Evolutionary conservation across 2,329 filamentous ascomycete species (phyloP).

Genomic region (Xylaria sp.): DNA sequence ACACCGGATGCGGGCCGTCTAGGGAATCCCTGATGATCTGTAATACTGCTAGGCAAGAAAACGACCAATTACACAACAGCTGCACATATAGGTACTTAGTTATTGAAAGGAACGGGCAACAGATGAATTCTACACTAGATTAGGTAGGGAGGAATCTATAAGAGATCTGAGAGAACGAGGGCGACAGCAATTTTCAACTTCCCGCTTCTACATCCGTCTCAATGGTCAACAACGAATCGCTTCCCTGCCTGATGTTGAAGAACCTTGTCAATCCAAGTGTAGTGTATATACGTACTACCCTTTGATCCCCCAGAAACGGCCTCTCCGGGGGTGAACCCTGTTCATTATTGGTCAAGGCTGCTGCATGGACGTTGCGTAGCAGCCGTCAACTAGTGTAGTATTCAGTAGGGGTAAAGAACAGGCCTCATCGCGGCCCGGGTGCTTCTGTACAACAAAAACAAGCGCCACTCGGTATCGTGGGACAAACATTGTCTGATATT

Average conservation of each 20-base stretch:
- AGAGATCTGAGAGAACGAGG: slow-evolving; percentile 10
- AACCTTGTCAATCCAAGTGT: neutral
- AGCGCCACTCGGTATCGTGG: neutral
- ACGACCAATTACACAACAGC: slow-evolving; percentile 17
- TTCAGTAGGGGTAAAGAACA: too few species aligned
- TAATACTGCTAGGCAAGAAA: slow-evolving; percentile 19
- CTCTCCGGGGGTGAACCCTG: slow-evolving; percentile 2
- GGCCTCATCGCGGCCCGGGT: neutral
- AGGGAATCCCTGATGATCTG: slow-evolving; percentile 19
- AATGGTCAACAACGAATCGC: slow-evolving; percentile 13
- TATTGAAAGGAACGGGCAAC: neutral
- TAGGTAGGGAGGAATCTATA: slow-evolving; percentile 15
- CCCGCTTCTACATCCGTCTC: slow-evolving; percentile 15
- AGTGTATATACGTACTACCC: neutral
- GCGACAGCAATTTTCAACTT: slow-evolving; percentile 7
- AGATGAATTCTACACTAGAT: slow-evolving; percentile 3
- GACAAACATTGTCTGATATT: neutral
- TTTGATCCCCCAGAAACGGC: slow-evolving; percentile 1
- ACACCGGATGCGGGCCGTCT: slow-evolving; percentile 23
- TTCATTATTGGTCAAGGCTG: neutral
- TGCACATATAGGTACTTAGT: neutral
- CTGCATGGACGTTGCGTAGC: neutral
- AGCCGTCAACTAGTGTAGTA: slow-evolving; percentile 22
- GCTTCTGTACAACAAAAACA: slow-evolving; percentile 9
- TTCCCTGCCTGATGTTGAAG: neutral